phyloP scores from a whole-genome alignment of 2,329 filamentous ascomycete species.

The Apiospora arundinis region DNA sequence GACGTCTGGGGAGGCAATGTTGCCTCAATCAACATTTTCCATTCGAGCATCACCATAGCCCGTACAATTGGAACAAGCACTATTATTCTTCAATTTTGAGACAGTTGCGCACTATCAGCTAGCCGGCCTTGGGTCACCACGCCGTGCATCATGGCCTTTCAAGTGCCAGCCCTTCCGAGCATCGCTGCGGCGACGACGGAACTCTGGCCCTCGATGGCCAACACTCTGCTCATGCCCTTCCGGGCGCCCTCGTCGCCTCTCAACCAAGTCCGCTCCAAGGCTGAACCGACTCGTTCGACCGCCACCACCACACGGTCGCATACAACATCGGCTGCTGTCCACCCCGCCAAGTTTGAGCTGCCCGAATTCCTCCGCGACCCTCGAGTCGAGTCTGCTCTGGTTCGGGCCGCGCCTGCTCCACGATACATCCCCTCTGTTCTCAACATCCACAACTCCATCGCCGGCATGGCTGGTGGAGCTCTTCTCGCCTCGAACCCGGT shows the following conservation, averaged over 20 bases:
- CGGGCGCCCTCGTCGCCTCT: constrained; percentile 30
- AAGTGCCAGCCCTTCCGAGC: constrained; percentile 41
- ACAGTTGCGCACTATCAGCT: neutral
- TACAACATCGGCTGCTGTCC: constrained; percentile 24
- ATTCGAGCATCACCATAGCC: constrained; percentile 2
- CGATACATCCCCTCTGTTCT: constrained; percentile 34
- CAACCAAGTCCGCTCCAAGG: constrained; percentile 19
- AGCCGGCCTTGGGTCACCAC: constrained; percentile 3
- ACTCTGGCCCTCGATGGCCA: constrained; percentile 54
- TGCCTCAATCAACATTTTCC: neutral
- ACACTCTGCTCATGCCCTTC: constrained; percentile 46
- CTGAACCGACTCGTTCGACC: neutral
- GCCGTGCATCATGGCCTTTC: constrained; percentile 37
- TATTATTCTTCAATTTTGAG: neutral
- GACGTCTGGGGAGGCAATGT: neutral
- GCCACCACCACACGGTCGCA: constrained; percentile 23
- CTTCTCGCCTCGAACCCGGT: constrained; percentile 40
- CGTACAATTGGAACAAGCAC: too few relatives aligned
- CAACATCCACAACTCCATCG: constrained; percentile 42
- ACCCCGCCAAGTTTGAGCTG: constrained; percentile 33
- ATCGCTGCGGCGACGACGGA: constrained; percentile 50
- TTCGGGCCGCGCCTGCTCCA: constrained; percentile 24
- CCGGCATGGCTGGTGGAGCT: constrained; percentile 38
- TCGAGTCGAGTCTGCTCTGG: constrained; percentile 26
- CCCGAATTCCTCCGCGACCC: constrained; percentile 44